Percentiles rank a stretch among this genome's conserved stretches.
Conservation (phyloP, 805 yeast species). For the Candida sanyiensis region DNA sequence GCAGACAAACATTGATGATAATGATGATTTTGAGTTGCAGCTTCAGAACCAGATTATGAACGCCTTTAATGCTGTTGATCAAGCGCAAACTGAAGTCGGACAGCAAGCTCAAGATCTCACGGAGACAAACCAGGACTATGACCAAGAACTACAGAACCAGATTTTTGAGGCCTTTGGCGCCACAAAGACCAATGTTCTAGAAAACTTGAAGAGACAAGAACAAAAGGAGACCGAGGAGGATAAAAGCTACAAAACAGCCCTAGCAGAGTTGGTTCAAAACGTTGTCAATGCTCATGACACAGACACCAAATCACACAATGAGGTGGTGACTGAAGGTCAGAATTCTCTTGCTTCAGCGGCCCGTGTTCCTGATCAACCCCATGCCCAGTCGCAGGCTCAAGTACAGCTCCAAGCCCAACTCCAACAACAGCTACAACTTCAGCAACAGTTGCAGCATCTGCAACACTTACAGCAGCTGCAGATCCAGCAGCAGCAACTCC, state of each 20-base stretch:
- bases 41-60: slow-evolving; percentile 23
- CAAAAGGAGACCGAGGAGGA: background rate
- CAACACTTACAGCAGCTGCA: slow-evolving; percentile 5
- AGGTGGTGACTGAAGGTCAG: too few relatives aligned
- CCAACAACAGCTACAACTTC: slow-evolving; percentile 6
- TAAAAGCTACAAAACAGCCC: slow-evolving; percentile 38
- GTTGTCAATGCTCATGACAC: slow-evolving; percentile 38
- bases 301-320: slow-evolving; percentile 10
- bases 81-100: slow-evolving; percentile 8
- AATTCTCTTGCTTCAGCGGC: too few relatives aligned
- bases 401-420: background rate
- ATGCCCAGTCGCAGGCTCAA: slow-evolving; percentile 4
- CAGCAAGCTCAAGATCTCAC: background rate
- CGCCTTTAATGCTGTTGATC: slow-evolving; percentile 19
- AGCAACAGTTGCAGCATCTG: slow-evolving; percentile 4
- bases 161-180: slow-evolving; percentile 13
- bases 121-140: slow-evolving; percentile 16
- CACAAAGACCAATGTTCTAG: slow-evolving; percentile 8
- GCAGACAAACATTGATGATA: slow-evolving; percentile 7
- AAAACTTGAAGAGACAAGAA: slow-evolving; percentile 1
- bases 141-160: slow-evolving; percentile 17
- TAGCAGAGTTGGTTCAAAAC: slow-evolving; percentile 50
- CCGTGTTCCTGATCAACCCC: too few relatives aligned
- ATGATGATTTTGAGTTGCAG: slow-evolving; percentile 18
- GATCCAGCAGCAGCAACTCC: slow-evolving; percentile 4